Evolutionary conservation across 495 filamentous ascomycete species (phyloP).

Genomic region (Penicillium ucsense): DNA sequence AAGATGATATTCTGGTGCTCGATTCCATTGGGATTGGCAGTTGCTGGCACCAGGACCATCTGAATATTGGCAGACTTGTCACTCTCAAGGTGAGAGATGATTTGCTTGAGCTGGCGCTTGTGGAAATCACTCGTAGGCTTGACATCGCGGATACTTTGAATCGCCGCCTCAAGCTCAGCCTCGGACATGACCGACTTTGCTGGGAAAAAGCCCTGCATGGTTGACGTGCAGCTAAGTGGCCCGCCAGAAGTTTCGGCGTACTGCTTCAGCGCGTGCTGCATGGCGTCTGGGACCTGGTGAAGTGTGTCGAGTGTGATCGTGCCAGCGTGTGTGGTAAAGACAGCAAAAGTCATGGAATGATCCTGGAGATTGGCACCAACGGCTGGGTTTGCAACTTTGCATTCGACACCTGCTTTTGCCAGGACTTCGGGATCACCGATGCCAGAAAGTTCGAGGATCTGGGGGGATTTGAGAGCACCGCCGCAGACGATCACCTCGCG

Average conservation of each 20-base stretch:
- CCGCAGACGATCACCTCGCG: constrained; percentile 47
- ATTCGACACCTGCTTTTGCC: constrained; percentile 21
- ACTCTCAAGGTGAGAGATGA: constrained; percentile 15
- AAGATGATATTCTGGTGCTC: constrained; percentile 13
- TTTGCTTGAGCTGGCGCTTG: constrained; percentile 14
- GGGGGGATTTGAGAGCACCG: constrained; percentile 41
- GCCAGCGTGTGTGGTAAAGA: constrained; percentile 23
- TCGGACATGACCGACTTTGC: constrained; percentile 12
- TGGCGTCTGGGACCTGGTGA: constrained; percentile 15
- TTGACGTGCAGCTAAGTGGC: constrained; percentile 6
- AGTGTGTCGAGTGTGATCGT: constrained; percentile 26
- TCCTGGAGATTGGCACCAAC: constrained; percentile 43
- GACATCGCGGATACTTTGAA: constrained; percentile 12
- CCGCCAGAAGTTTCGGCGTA: constrained; percentile 9
- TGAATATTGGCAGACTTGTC: constrained; percentile 18
- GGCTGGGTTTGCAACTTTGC: constrained; percentile 23
- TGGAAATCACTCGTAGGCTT: constrained; percentile 15
- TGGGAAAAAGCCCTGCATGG: constrained; percentile 20
- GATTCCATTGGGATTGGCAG: constrained; percentile 7
- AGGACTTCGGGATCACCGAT: constrained; percentile 32
- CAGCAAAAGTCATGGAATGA: constrained; percentile 16
- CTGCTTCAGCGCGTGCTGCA: constrained; percentile 10
- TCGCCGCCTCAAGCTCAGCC: constrained; percentile 10
- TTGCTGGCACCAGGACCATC: constrained; percentile 10
- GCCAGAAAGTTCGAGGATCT: constrained; percentile 50